A percentile compares a stretch with the other conserved stretches of the same genome.
Evolutionary conservation across 441 rosid species (phyloP).

Genomic region (Pelargonium fulgidum): DNA sequence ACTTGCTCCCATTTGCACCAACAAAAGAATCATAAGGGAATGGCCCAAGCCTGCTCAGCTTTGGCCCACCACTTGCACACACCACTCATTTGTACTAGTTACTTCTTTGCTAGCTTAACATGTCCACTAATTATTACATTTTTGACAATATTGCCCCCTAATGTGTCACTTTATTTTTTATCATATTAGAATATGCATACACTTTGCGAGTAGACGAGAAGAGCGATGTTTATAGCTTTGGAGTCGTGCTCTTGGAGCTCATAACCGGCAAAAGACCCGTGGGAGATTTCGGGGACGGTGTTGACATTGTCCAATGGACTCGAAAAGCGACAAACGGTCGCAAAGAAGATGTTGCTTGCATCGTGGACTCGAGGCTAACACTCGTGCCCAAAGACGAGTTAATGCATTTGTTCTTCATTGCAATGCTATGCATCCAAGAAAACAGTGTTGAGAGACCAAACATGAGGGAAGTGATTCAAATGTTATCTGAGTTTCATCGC

Average conservation of each 20-base stretch:
- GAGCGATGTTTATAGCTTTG: conserved; percentile 47
- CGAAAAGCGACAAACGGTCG: conserved; percentile 25
- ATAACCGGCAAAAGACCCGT: conserved; percentile 37
- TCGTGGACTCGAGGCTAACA: conserved; percentile 33
- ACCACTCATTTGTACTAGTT: neutral
- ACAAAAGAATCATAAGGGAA: neutral
- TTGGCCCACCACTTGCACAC: neutral
- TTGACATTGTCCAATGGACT: conserved; percentile 46
- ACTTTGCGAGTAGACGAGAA: conserved; percentile 45
- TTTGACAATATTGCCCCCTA: too few relatives aligned
- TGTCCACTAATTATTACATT: too few relatives aligned
- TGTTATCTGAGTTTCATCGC: conserved; percentile 42
- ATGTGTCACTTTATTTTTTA: neutral
- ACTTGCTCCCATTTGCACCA: conserved; percentile 6
- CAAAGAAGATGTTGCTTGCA: conserved; percentile 26
- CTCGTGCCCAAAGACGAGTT: conserved; percentile 36
- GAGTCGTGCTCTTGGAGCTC: conserved; percentile 40
- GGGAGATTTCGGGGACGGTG: conserved; percentile 39
- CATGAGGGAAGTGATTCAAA: conserved; percentile 52
- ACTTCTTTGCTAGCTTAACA: conserved; percentile 7
- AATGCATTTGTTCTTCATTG: conserved; percentile 37
- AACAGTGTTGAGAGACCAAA: conserved; percentile 42
- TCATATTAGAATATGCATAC: conserved; percentile 36
- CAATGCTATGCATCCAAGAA: conserved; percentile 41
- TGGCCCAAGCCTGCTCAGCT: conserved; percentile 8